phyloP scores from a whole-genome alignment of 73 alveolate species.

The Stentor roeselii region DNA sequence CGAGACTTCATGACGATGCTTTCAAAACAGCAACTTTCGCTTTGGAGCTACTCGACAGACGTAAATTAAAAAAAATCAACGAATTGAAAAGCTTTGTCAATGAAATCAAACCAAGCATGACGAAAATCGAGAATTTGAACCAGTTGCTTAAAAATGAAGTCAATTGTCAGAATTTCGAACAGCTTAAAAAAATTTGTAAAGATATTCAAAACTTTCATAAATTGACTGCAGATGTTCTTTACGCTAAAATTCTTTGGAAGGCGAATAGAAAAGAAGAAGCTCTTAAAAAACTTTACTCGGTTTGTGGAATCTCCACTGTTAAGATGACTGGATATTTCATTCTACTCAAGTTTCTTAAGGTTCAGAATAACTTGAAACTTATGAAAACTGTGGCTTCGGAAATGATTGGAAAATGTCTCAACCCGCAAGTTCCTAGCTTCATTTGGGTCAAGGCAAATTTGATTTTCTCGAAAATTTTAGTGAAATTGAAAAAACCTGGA shows the following conservation, averaged over 20 bases:
- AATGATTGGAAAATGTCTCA: neutral
- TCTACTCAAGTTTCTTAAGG: neutral
- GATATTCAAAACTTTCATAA: neutral
- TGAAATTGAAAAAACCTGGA: neutral
- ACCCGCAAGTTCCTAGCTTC: conserved; percentile 1
- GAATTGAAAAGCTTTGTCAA: neutral
- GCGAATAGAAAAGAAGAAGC: conserved; percentile 1
- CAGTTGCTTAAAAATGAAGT: neutral
- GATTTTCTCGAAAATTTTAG: neutral
- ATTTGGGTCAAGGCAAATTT: neutral
- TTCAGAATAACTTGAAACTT: neutral
- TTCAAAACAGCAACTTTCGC: neutral
- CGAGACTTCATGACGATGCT: conserved; percentile 1
- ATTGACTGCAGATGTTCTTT: neutral
- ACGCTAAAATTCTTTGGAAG: conserved; percentile 7
- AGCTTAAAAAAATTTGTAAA: neutral
- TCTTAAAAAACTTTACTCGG: neutral
- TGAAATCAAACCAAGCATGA: neutral
- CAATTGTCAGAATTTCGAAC: neutral
- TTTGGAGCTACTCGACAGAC: neutral
- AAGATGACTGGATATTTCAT: conserved; percentile 2
- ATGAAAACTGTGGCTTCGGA: neutral
- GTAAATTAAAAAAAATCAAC: neutral
- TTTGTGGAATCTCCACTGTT: neutral
- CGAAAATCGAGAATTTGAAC: neutral